Conservation (phyloP, 768 basidiomycete genomes). For the Termitomyces sp. region DNA sequence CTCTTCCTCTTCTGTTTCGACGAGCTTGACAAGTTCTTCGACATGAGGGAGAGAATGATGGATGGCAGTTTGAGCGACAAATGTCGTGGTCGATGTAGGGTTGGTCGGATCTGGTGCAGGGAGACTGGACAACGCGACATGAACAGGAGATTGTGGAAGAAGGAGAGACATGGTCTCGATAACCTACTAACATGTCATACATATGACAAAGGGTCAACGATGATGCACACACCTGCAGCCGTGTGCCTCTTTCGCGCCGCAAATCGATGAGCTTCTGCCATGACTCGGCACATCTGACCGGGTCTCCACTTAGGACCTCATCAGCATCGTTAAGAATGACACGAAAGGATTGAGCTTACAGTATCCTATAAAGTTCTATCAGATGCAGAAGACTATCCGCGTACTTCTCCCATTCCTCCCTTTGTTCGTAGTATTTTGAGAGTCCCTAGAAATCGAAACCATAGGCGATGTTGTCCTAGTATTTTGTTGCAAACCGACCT, state of each 20-base stretch:
- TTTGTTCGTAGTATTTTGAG: constrained; percentile 66
- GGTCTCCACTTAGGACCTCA: constrained; percentile 54
- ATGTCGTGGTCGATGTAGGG: constrained; percentile 59
- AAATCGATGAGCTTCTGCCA: constrained; percentile 74
- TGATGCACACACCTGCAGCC: constrained; percentile 32
- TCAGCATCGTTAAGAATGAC: neutral
- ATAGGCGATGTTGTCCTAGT: neutral
- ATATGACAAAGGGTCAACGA: constrained; percentile 1
- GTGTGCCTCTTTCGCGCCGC: constrained; percentile 56
- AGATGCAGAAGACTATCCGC: constrained; percentile 50
- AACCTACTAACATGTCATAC: constrained; percentile 40
- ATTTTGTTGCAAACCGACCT: constrained; percentile 44
- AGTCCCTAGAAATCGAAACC: constrained; percentile 51
- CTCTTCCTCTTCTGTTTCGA: constrained; percentile 61
- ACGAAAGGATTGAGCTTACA: constrained; percentile 36
- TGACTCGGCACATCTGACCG: constrained; percentile 72
- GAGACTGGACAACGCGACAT: constrained; percentile 56
- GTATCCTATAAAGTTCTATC: constrained; percentile 52
- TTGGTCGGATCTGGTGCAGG: constrained; percentile 76
- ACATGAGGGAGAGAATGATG: constrained; percentile 69
- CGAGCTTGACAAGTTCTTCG: constrained; percentile 63
- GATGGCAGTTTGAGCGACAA: constrained; percentile 54
- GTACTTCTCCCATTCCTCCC: constrained; percentile 54
- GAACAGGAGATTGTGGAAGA: constrained; percentile 71
- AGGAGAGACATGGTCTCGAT: constrained; percentile 62